phyloP scores from a whole-genome alignment of 805 yeast genomes.

The Isabelozyma gotoi region DNA sequence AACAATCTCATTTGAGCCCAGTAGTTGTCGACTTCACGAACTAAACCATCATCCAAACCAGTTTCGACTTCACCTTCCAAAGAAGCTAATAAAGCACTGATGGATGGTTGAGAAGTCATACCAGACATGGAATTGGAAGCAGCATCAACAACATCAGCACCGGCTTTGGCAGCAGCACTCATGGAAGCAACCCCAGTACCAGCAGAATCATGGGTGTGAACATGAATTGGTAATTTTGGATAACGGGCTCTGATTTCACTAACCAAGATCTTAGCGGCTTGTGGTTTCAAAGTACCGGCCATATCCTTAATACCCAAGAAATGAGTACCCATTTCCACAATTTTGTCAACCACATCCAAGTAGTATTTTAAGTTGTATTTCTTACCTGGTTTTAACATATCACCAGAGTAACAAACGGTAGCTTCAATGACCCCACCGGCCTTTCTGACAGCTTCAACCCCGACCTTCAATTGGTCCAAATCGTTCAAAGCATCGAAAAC shows the following conservation, averaged over 20 bases:
- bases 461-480: constrained; percentile 93
- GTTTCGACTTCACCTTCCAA: constrained; percentile 82
- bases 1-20: constrained; percentile 99
- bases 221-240: constrained; percentile 96
- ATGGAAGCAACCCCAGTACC: constrained; percentile 98
- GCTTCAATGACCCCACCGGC: constrained; percentile 99
- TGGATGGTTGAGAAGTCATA: constrained; percentile 96
- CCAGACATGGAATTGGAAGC: constrained; percentile 98
- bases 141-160: constrained; percentile 98
- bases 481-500: constrained; percentile 98
- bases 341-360: constrained; percentile 72
- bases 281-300: constrained; percentile 99
- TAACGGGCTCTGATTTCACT: constrained; percentile 79
- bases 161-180: constrained; percentile 91
- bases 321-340: constrained; percentile 94
- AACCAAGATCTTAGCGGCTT: constrained; percentile 82
- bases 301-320: constrained; percentile 96
- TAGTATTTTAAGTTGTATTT: constrained; percentile 94
- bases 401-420: constrained; percentile 98
- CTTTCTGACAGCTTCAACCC: constrained; percentile 95
- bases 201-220: constrained; percentile 98
- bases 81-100: constrained; percentile 89
- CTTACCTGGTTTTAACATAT: constrained; percentile 93
- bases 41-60: constrained; percentile 63
- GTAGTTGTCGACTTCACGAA: constrained; percentile 85